Evolutionary conservation across 768 basidiomycete species (phyloP).

Genomic region (Boletus sp.): DNA sequence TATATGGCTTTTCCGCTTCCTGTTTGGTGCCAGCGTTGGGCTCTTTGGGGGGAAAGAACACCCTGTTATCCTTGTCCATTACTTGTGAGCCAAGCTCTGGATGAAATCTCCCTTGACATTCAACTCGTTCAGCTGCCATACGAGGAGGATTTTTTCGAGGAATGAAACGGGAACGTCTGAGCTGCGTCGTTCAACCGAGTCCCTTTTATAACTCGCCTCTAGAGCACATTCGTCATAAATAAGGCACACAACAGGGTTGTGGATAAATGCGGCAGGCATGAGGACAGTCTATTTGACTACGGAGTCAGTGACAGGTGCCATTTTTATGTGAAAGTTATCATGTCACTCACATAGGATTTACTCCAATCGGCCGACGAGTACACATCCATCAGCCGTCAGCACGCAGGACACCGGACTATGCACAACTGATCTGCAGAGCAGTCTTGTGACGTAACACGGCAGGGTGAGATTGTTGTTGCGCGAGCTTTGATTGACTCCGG

Average conservation of each 20-base stretch:
- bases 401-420: too few relatives aligned
- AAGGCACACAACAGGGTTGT: background rate
- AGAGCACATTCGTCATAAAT: background rate
- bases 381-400: too few relatives aligned
- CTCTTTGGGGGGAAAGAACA: background rate
- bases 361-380: too few relatives aligned
- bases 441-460: too few relatives aligned
- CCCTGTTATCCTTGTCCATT: background rate
- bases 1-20: conserved; percentile 32
- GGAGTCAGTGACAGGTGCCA: background rate
- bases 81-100: background rate
- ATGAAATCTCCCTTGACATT: background rate
- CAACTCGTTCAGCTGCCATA: background rate
- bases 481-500: too few relatives aligned
- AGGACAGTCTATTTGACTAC: background rate
- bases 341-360: background rate
- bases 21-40: background rate
- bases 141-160: background rate
- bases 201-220: background rate
- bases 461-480: too few relatives aligned
- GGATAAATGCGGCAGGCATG: background rate
- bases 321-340: background rate
- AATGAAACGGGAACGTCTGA: background rate
- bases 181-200: too few relatives aligned
- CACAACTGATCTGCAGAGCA: too few relatives aligned